Evolutionary conservation across 495 filamentous ascomycete genomes (phyloP), one percentile per base, ranked within the genome.

Genomic region (Xeromyces bisporus): DNA sequence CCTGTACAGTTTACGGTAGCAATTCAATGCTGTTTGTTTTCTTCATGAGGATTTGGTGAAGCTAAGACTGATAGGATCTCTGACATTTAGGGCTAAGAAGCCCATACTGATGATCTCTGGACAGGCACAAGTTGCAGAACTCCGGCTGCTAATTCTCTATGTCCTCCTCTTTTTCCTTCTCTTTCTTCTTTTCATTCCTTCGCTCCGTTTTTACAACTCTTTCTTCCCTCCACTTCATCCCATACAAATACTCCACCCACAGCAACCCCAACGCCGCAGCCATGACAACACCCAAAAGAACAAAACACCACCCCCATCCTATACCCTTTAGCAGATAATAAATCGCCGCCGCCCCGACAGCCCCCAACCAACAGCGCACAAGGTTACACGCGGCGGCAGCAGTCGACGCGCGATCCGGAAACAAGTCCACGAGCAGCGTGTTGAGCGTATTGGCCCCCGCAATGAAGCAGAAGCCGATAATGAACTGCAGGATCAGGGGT

Each of bases 381-480:
- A 83, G 47, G 42, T 83, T 81, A 35, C 72, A 75, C 0, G 73
- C 72, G 0, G 77, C 75, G 0, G 71, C 66, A 0, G 73, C 74
- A 0, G 74, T 69, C 0, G 65, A 67, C 0, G 75, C 63, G 3
- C 42, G 57, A 1, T 56, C 54, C 0, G 66, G 65, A 34, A 73
- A 71, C 2, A 80, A 53, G 32, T 83, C 77, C 2, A 79, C 62
- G 7, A 80, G 48, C 36, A 83, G 32, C 6, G 39, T 34, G 18
- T 40, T 41, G 31, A 35, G 25, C 34, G 43, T 15, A 47, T 64
- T 62, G 26, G 70, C 62, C 0, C 59, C 53, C 0, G 62, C 65
- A 6, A 67, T 62, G 12, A 71, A 51, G 17, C 53, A 56, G 31
- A 66, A 38, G 0, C 70, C 71, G 31, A 69, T 55, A 29, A 75